These are phyloP conservation scores for Ottelia alismoides DNA, from an alignment of 106 monocot species.

Conservation along the genomic window DNA sequence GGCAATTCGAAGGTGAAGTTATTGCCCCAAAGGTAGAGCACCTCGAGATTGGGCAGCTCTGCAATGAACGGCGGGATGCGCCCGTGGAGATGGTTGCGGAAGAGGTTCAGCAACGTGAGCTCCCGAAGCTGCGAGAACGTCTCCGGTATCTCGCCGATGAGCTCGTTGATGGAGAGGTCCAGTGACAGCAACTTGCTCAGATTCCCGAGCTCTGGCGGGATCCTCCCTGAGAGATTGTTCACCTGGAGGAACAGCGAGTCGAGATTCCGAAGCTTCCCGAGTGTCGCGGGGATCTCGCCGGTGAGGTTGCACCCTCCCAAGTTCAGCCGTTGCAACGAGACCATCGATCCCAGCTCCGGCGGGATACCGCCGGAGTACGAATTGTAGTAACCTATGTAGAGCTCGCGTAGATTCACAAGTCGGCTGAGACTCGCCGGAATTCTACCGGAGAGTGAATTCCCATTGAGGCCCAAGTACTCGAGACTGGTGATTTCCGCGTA, in stretches of 20 bases:
- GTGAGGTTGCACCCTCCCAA: too few species aligned
- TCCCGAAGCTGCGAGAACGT: conserved; percentile 28
- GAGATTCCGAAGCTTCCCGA: conserved; percentile 35
- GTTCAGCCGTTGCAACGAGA: too few species aligned
- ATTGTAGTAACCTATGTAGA: conserved; percentile 80
- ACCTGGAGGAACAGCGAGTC: conserved; percentile 53
- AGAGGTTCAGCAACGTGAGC: conserved; percentile 49
- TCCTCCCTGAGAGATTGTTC: conserved; percentile 43
- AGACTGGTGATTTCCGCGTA: conserved; percentile 26
- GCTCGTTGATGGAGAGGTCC: conserved; percentile 66
- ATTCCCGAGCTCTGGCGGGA: conserved; percentile 48
- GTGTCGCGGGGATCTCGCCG: too few species aligned
- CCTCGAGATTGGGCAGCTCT: conserved; percentile 21
- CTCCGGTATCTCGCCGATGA: conserved; percentile 59
- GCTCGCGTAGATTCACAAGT: conserved; percentile 26
- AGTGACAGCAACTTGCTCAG: conserved; percentile 42
- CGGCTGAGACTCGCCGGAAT: conserved; percentile 36
- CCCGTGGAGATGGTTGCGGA: conserved; percentile 50
- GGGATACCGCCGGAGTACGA: conserved; percentile 86
- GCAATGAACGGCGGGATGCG: conserved; percentile 47
- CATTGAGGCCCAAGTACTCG: conserved; percentile 70
- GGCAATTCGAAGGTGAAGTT: conserved; percentile 54
- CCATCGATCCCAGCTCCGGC: too few species aligned
- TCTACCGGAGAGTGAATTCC: conserved; percentile 38
- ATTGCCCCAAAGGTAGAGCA: conserved; percentile 58